A percentile compares a stretch with the other conserved stretches of the same genome.
Conservation (phyloP, 129 eudicot genomes). For the Heracleum sosnowskyi region DNA sequence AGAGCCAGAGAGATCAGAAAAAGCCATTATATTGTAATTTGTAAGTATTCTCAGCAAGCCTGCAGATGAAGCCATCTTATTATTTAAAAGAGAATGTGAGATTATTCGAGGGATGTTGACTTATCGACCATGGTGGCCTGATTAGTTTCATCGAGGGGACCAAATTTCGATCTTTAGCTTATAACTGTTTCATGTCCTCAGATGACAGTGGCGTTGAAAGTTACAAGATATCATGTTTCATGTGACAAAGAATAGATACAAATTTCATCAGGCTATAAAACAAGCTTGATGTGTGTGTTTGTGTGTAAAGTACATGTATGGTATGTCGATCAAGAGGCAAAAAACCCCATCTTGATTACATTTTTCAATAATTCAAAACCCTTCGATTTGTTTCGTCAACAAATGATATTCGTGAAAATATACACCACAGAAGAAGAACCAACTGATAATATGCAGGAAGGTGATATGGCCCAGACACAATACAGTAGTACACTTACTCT, state of each 20-base stretch:
- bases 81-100: neutral
- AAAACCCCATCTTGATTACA: neutral
- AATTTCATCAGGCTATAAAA: neutral
- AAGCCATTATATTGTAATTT: neutral
- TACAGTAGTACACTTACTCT: neutral
- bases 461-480: neutral
- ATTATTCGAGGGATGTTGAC: neutral
- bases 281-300: neutral
- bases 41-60: neutral
- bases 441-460: neutral
- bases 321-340: neutral
- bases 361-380: neutral
- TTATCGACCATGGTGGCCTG: neutral
- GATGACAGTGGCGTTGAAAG: neutral
- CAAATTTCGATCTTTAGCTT: neutral
- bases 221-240: neutral
- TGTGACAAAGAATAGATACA: neutral
- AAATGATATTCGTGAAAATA: neutral
- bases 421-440: neutral
- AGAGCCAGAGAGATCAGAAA: neutral
- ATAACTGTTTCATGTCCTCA: neutral
- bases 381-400: neutral
- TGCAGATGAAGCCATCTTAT: neutral
- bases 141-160: neutral
- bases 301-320: neutral